Conservation (phyloP, 768 basidiomycete species). For the Thelephora ganbajun region DNA sequence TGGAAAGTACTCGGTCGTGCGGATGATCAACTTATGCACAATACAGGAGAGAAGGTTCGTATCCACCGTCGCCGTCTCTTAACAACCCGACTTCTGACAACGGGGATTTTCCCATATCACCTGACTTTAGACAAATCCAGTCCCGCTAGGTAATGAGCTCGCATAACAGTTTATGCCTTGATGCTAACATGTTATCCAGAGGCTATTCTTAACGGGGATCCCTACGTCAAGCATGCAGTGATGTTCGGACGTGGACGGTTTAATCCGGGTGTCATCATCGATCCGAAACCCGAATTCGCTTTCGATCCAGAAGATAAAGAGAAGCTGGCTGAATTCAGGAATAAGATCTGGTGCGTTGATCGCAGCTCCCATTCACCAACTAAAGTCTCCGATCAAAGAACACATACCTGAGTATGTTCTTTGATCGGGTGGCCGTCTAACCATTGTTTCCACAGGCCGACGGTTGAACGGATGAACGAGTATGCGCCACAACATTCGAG, state of each 20-base stretch:
- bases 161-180: background rate
- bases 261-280: slow-evolving; percentile 19
- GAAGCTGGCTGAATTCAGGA: slow-evolving; percentile 13
- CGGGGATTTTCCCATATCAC: background rate
- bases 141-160: background rate
- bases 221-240: slow-evolving; percentile 15
- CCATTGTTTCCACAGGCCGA: slow-evolving; percentile 13
- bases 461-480: slow-evolving; percentile 12
- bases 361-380: too few relatives aligned
- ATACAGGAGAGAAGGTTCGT: slow-evolving; percentile 11
- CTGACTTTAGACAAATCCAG: background rate
- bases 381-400: background rate
- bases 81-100: background rate
- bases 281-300: slow-evolving; percentile 13
- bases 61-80: background rate
- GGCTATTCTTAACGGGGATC: slow-evolving; percentile 18
- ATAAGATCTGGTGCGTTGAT: slow-evolving; percentile 5
- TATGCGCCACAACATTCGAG: slow-evolving; percentile 16
- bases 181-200: slow-evolving; percentile 11
- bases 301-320: slow-evolving; percentile 13
- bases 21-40: slow-evolving; percentile 15
- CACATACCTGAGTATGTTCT: background rate
- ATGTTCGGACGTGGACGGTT: slow-evolving; percentile 21
- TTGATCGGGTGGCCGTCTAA: slow-evolving; percentile 9
- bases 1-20: slow-evolving; percentile 14